These are phyloP conservation scores for Massariosphaeria phaeospora DNA, from an alignment of 495 filamentous ascomycete species.

Conservation along the genomic window DNA sequence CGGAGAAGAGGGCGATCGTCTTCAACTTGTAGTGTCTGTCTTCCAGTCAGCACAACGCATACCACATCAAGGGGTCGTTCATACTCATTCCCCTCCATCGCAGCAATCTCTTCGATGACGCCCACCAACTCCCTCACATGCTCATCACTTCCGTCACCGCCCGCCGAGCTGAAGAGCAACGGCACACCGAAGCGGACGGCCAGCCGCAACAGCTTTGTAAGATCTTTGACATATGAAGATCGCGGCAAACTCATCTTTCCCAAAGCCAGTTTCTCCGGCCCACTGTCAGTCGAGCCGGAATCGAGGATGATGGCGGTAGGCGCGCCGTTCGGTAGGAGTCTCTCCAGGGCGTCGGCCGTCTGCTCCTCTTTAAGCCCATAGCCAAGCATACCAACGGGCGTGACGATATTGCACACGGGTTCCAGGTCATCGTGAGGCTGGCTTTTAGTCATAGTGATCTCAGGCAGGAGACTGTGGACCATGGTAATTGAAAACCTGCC, in stretches of 20 bases:
- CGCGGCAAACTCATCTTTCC: conserved; percentile 38
- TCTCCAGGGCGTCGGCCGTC: neutral
- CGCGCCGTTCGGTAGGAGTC: neutral
- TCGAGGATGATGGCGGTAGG: conserved; percentile 49
- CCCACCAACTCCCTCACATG: conserved; percentile 45
- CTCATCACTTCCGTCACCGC: conserved; percentile 46
- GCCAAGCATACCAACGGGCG: conserved; percentile 48
- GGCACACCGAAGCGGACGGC: conserved; percentile 36
- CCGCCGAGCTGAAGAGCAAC: conserved; percentile 47
- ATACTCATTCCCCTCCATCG: conserved; percentile 9
- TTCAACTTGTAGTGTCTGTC: conserved; percentile 40
- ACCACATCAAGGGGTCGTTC: neutral
- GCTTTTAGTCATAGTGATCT: no score
- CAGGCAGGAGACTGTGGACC: no score
- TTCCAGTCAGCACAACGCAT: neutral
- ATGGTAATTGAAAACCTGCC: no score
- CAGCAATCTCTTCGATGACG: conserved; percentile 37
- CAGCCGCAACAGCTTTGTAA: conserved; percentile 39
- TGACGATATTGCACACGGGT: conserved; percentile 40
- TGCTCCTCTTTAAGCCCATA: conserved; percentile 38
- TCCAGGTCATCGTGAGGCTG: neutral
- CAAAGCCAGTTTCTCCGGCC: conserved; percentile 46
- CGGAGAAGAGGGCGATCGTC: conserved; percentile 42
- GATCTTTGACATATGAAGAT: conserved; percentile 42
- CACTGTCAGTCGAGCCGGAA: conserved; percentile 48